Evolutionary conservation across 129 eudicot genomes (phyloP), one percentile per base, ranked within the genome.

Genomic region (Chrysanthemum lavandulifolium): DNA sequence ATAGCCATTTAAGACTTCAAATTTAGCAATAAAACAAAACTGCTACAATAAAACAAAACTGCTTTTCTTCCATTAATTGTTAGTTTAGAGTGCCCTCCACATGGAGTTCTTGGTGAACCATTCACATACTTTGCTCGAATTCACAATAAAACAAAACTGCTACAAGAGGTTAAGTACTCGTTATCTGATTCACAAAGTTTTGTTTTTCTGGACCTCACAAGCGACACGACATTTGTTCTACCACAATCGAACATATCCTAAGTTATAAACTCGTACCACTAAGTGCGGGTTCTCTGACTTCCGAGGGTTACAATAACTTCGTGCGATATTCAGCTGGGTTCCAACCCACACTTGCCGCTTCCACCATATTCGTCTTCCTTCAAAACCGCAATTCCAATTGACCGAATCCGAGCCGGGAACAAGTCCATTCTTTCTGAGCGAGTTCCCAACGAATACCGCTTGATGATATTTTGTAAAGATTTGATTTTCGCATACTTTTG

Each of bases 151-250:
- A 90, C 97, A 3, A 82, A 86, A 71, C 21, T 88, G 64, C 88
- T 94, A 45, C 97, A 90, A 77, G 99, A 94, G 83, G 82, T 94
- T 7, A 94, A 90, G 47, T 90, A 76, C 69, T 90, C 96, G 0
- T 67, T 94, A 31, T 85, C 86, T 5, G 99, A 94, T 72, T 87
- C 99, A 5, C 99, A 86, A 25, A 90, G 96, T 76, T 94, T 94
- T 45, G 97, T 94, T 49, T 78, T 83, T 86, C 91, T 18, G 99
- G 99, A 27, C 80, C 96, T 50, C 96, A 94, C 84, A 81, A 78
- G n/a, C 14, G 91, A 90, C 73, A 88, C 94, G 0, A 76, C 86
- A 33, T 84, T 82, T 59, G 84, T 94, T 64, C 86, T 94, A 65
- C 99, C 99, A 10, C 78, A 82, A 68, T 86, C 97, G 91, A 76